Evolutionary conservation across 148 eudicot species (phyloP), one percentile per base, ranked within the genome.

Genomic region (Vaccinium darrowii): DNA sequence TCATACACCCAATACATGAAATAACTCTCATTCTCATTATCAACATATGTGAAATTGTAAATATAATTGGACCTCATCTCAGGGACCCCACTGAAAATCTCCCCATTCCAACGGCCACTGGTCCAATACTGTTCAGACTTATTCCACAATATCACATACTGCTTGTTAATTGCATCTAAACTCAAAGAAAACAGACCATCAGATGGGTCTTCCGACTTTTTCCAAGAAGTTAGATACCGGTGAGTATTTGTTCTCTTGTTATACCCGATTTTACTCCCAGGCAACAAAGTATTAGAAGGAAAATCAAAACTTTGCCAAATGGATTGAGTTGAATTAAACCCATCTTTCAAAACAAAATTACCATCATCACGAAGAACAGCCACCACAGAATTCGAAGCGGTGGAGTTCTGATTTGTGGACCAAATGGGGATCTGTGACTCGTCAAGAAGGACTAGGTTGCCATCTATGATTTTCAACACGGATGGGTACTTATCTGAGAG

Each of bases 21-120:
- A 83, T 91, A 92, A 71, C 91, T 92, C 90, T 91, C 93, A 78
- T 92, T 89, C 1, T 14, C 63, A 57, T 90, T 89, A 57, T 86
- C 79, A 18, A 82, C 21, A 88, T 89, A 92, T 78, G 90, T 91
- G 30, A 91, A 92, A 78, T 49, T 85, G 91, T 0, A 87, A 84
- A 80, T 84, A 88, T 81, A 88, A 83, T 87, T 90, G 82, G 43
- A 50, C 81, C 86, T 85, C 93, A 92, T 92, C 65, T 90, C 95
- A 25, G 95, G 93, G 1, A 90, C 90, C n/a, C 52, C 36, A 33
- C 90, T 89, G 52, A 90, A 92, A 88, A 86, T 85, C 77, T 82
- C 80, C 49, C 86, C 90, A 88, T 89, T 79, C 95, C 92, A 92
- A 25, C 72, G 23, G n/a, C 91, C 91, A 83, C 89, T 90, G 21